Evolutionary conservation across 2,329 filamentous ascomycete species (phyloP), one percentile per base, ranked within the genome.

Genomic region (Podosphaera xanthii): DNA sequence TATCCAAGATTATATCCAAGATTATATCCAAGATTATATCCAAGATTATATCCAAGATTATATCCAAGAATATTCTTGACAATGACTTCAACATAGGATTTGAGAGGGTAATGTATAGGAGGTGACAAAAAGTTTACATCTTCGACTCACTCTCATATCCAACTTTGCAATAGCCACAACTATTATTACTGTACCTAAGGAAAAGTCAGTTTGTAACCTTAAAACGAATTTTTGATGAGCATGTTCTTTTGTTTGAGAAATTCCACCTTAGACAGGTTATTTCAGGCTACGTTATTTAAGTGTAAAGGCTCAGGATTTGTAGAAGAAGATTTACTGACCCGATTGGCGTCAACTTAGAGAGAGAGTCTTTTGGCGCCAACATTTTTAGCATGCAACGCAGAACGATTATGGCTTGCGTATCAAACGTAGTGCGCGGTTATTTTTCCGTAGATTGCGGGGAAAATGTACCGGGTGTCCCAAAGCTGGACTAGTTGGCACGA

Each of bases 131-230:
- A 48, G 36, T 60, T 63, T 63, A 63, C 59, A 62, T 22, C 63
- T 63, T 64, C 59, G 61, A 68, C 67, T 65, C 50, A 69, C 67
- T 67, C 64, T 63, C 64, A 55, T 63, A 65, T 60, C 62, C 63
- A 40, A 60, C 64, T n/a, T 64, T 55, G 58, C 66, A 68, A 61
- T 68, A 69, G 40, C 66, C 67, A 58, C 67, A 69, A 56, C 64
- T 63, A 59, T 52, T 64, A 35, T 66, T 65, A 4, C 60, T 59
- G 60, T 69, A 69, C 12, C 68, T 55, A 55, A 9, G n/a, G 38
- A 10, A 34, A 14, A 54, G 4, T 22, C 4, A n/a, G n/a, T 38
- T 36, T 33, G 12, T 54, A 31, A 34, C 8, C 30, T 8, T n/a
- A 30, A 30, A 12, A 14, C 48, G 9, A 30, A 50, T 30, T 3